phyloP scores from a whole-genome alignment of 495 filamentous ascomycete species.

The Neurospora sublineolata region DNA sequence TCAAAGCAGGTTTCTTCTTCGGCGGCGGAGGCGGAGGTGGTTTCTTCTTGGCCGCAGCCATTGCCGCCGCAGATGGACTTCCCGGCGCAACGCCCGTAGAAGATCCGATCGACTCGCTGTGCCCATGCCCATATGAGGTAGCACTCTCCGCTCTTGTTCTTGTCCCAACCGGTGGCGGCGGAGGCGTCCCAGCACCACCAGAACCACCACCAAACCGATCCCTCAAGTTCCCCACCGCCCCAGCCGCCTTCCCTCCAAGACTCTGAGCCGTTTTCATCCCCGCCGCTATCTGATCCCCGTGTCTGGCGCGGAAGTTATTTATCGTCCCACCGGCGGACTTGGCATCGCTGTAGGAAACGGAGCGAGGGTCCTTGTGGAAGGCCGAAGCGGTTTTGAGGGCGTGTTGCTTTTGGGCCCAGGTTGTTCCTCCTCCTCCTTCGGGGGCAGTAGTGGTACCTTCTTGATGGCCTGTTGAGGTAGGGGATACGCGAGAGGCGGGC shows the following conservation, averaged over 20 bases:
- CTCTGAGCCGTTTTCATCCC: slow-evolving; percentile 50
- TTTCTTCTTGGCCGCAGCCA: slow-evolving; percentile 41
- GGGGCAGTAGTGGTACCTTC: background rate
- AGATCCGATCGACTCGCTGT: background rate
- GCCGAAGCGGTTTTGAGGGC: slow-evolving; percentile 45
- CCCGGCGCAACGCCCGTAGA: background rate
- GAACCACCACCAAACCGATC: slow-evolving; percentile 13
- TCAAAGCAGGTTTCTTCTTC: slow-evolving; percentile 17
- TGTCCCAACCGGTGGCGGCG: background rate
- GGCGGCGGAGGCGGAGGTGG: slow-evolving; percentile 62
- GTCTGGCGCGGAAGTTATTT: slow-evolving; percentile 61
- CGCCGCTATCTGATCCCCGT: slow-evolving; percentile 58
- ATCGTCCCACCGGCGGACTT: slow-evolving; percentile 45
- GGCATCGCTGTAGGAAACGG: slow-evolving; percentile 46
- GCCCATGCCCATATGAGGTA: background rate
- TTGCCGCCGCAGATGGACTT: slow-evolving; percentile 10
- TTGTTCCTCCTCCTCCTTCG: slow-evolving; percentile 38
- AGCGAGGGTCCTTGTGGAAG: slow-evolving; percentile 45
- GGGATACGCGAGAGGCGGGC: background rate
- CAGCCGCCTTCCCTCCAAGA: slow-evolving; percentile 34
- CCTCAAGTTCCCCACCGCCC: background rate
- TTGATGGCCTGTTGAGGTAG: background rate
- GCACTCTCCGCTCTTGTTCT: background rate
- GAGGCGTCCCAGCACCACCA: background rate
- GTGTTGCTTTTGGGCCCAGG: slow-evolving; percentile 50